Evolutionary conservation across 495 filamentous ascomycete species (phyloP), one percentile per base, ranked within the genome.

Genomic region (Penicillium herquei): DNA sequence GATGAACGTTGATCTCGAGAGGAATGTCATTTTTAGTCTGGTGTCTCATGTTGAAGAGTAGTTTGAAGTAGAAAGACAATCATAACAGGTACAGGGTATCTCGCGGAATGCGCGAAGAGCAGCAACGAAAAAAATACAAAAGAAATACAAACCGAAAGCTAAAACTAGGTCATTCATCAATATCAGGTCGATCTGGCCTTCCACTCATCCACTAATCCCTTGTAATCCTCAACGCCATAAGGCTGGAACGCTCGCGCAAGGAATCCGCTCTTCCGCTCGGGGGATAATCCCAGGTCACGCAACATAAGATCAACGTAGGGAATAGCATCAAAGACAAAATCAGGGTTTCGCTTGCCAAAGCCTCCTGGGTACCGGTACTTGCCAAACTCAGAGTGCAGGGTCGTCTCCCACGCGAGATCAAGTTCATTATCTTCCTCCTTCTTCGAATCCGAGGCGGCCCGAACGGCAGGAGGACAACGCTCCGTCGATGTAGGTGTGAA

Each of bases 221-320:
- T 62, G 69, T 88, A 89, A 65, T 89, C 87, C 55, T 79, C 79
- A 37, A 75, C 64, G 1, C 78, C 80, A 66, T 87, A 86, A 12
- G 84, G 74, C 12, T 80, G 66, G 54, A 81, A 70, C 48, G 81
- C 75, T 56, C 83, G 81, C 0, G 72, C 71, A 31, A 80, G 62
- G 67, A 76, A 32, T 9, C 68, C 67, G 2, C 59, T 46, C 59
- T 84, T 85, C 21, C 82, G 64, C 49, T 59, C 57, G 4, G 46
- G 47, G 6, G 64, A 40, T 30, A 87, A 62, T 11, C 88, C 88
- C 47, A 94, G 53, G 63, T 93, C 89, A 1, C 70, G 63, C 50
- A 90, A 62, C 69, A 92, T 58, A 58, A 90, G 56, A 69, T 93
- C 90, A 3, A 91, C 65, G 62, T 92, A 95, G n/a, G 90, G 86